These are phyloP conservation scores for Amanita fuliginea DNA, from an alignment of 768 basidiomycete genomes.

Conservation along the genomic window DNA sequence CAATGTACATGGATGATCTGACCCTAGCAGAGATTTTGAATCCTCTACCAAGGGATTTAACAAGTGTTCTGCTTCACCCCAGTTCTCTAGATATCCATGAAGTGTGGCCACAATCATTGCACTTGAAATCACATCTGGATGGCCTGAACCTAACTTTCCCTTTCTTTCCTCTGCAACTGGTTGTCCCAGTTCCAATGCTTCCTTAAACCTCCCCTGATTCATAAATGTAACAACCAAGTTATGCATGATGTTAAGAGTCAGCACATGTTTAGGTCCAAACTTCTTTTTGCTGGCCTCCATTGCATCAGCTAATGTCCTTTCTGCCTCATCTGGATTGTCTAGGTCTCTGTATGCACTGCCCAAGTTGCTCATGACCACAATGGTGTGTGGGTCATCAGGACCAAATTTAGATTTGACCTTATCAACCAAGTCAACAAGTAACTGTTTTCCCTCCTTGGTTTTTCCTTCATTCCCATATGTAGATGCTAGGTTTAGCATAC, in stretches of 20 bases:
- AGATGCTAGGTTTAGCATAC: constrained; percentile 1
- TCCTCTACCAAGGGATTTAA: constrained; percentile 1
- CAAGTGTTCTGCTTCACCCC: constrained; percentile 6
- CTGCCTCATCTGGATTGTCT: background rate
- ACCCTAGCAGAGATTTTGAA: background rate
- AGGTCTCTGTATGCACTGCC: constrained; percentile 2
- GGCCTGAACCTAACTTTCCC: background rate
- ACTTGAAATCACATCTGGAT: background rate
- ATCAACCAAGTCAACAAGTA: constrained; percentile 3
- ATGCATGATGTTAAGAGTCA: constrained; percentile 1
- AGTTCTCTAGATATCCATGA: constrained; percentile 4
- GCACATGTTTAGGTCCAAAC: constrained; percentile 1
- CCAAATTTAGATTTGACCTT: background rate
- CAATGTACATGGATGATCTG: constrained; percentile 6
- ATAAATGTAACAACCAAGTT: background rate
- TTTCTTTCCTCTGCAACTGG: background rate
- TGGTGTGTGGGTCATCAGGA: constrained; percentile 6
- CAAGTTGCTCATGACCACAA: background rate
- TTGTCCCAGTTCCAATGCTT: background rate
- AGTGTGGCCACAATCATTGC: constrained; percentile 1
- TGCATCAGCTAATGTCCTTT: background rate
- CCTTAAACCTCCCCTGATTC: background rate
- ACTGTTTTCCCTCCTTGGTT: constrained; percentile 1
- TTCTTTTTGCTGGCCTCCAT: background rate
- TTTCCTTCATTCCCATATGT: constrained; percentile 3